Evolutionary conservation across 257 asterid genomes (phyloP), one percentile per base, ranked within the genome.

Genomic region (Vinca minor): DNA sequence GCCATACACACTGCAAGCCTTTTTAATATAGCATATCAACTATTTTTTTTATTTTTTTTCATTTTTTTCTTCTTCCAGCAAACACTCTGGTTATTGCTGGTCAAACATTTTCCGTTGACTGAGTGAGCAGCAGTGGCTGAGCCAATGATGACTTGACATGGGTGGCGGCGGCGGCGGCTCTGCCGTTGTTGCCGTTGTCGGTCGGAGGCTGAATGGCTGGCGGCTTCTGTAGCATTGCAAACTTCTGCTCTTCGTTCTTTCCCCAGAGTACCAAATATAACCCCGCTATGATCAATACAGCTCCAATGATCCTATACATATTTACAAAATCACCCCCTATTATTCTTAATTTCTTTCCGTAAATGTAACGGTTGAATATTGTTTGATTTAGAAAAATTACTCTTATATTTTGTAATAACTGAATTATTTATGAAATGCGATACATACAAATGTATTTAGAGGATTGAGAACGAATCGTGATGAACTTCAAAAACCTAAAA

Each of bases 191-290:
- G 74, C 62, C 79, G 69, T 82, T 94, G 31, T 84, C 96, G 67
- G 84, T 60, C 32, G 70, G 54, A 7, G 84, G 73, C 80, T 76
- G 96, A 71, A 84, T 75, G 38, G 79, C 65, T n/a, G n/a, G n/a
- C 1, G 74, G 76, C 11, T 64, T 78, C 46, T 78, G 38, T 55
- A 71, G 71, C 66, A 54, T 78, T 9, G 83, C 80, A 23, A 74
- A 77, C 65, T 89, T 93, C 70, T 77, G 80, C 75, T 93, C 99
- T 68, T 87, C 91, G 53, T 76, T 87, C 61, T 93, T 93, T 50
- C 99, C 99, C 97, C 97, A 93, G 7, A 93, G 80, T 8, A 90
- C 97, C 35, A 93, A 39, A 77, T 93, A 93, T 72, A 93, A 68
- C n/a, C 99, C 99, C 1, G 78, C 23, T 71, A 93, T 86, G 77